Evolutionary conservation across 176 grass and related monocot genomes (phyloP).

Genomic region (Rhynchospora breviuscula): DNA sequence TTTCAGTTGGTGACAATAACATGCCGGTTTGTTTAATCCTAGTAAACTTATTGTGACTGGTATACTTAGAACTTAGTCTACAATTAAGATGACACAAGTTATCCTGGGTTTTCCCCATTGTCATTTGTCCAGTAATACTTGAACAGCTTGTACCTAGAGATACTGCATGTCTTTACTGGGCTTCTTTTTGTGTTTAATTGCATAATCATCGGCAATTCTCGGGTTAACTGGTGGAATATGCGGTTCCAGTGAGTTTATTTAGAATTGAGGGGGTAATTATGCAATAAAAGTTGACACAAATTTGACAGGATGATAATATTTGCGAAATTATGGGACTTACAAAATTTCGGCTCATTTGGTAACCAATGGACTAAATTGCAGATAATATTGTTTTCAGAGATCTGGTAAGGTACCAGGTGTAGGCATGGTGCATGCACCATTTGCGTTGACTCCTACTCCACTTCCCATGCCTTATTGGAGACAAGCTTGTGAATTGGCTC

Average conservation of each 20-base stretch:
- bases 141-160: background rate
- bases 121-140: background rate
- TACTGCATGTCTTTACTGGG: background rate
- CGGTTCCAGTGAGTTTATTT: background rate
- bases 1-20: background rate
- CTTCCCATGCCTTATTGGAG: constrained; percentile 52
- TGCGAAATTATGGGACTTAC: background rate
- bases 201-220: background rate
- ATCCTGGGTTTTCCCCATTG: background rate
- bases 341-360: background rate
- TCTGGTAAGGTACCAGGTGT: constrained; percentile 73
- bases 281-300: background rate
- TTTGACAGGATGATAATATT: background rate
- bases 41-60: background rate
- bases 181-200: background rate
- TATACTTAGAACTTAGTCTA: background rate
- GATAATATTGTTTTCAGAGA: constrained; percentile 38
- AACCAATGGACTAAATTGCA: constrained; percentile 13
- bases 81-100: background rate
- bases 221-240: background rate
- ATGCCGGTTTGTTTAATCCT: background rate
- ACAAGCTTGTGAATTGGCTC: constrained; percentile 73
- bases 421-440: constrained; percentile 82
- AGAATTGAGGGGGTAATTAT: background rate
- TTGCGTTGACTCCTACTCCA: constrained; percentile 48